These are phyloP conservation scores for Ceriops decandra DNA, from an alignment of 345 rosid species.

Conservation along the genomic window DNA sequence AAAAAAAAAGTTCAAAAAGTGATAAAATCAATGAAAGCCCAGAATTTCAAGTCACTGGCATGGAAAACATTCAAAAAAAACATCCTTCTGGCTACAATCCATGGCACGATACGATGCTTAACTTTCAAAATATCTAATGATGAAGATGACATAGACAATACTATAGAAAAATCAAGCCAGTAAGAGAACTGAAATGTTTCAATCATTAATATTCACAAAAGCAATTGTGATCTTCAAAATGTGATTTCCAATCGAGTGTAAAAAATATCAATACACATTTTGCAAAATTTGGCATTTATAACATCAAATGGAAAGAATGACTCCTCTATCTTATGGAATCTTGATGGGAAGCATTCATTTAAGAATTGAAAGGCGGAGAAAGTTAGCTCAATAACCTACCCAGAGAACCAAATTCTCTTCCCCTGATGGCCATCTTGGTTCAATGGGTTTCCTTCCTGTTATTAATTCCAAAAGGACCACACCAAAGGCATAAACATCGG, in stretches of 20 bases:
- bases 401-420: slow-evolving; percentile 92
- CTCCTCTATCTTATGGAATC: slow-evolving; percentile 1
- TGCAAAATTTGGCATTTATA: slow-evolving; percentile 12
- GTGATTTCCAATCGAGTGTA: neutral
- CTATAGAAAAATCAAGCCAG: no score
- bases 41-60: no score
- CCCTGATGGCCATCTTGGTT: slow-evolving; percentile 67
- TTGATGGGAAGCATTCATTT: slow-evolving; percentile 15
- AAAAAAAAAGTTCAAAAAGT: no score
- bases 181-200: no score
- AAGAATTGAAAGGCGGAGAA: slow-evolving; percentile 26
- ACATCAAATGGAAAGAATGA: slow-evolving; percentile 11
- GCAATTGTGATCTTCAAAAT: neutral
- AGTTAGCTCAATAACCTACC: slow-evolving; percentile 49
- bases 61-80: no score
- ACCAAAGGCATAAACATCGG: slow-evolving; percentile 94
- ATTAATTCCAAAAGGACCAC: slow-evolving; percentile 83
- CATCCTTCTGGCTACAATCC: no score
- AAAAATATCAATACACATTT: neutral
- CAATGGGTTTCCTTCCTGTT: slow-evolving; percentile 87
- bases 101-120: no score
- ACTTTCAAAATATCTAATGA: no score
- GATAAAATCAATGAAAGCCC: no score
- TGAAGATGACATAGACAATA: no score
- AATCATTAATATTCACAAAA: neutral